These are phyloP conservation scores for Pseudozyma tsukubaensis DNA, from an alignment of 1,284 basidiomycete species.

Conservation along the genomic window DNA sequence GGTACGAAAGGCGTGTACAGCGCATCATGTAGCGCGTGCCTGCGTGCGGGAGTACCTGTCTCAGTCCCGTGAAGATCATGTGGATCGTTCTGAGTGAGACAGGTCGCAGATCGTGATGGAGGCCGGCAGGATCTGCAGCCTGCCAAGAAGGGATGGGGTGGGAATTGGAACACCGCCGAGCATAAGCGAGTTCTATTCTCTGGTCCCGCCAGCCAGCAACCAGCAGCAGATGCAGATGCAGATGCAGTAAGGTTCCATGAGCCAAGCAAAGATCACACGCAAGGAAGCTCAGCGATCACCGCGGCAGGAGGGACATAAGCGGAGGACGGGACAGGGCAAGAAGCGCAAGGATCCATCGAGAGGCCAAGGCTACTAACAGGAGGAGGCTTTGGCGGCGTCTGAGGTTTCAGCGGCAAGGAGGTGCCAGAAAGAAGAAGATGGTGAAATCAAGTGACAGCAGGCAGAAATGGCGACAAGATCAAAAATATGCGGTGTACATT, in stretches of 20 bases:
- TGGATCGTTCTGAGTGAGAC: constrained; percentile 10
- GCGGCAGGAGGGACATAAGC: too few species aligned
- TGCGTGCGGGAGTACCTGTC: constrained; percentile 19
- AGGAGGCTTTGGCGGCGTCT: constrained; percentile 2
- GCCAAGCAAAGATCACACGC: too few species aligned
- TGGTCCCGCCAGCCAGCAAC: too few species aligned
- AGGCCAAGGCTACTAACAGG: not conserved
- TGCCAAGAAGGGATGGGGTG: constrained; percentile 8
- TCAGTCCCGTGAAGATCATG: constrained; percentile 15
- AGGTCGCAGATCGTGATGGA: too few species aligned
- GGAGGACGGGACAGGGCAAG: too few species aligned
- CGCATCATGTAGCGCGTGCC: not conserved
- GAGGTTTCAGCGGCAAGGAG: constrained; percentile 17
- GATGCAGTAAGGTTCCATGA: too few species aligned
- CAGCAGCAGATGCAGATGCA: too few species aligned
- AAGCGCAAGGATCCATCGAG: too few species aligned
- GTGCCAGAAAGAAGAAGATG: not conserved
- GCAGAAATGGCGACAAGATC: too few species aligned
- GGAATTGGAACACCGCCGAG: constrained; percentile 2
- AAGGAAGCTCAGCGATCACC: too few species aligned
- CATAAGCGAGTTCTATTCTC: constrained; percentile 8
- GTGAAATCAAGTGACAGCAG: constrained; percentile 3
- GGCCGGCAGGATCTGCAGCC: constrained; percentile 2
- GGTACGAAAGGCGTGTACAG: constrained; percentile 1
- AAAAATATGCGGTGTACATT: constrained; percentile 14